A percentile compares a stretch with the other conserved stretches of the same genome.
phyloP scores from a whole-genome alignment of 2,329 filamentous ascomycete species.

The Scedosporium boydii region DNA sequence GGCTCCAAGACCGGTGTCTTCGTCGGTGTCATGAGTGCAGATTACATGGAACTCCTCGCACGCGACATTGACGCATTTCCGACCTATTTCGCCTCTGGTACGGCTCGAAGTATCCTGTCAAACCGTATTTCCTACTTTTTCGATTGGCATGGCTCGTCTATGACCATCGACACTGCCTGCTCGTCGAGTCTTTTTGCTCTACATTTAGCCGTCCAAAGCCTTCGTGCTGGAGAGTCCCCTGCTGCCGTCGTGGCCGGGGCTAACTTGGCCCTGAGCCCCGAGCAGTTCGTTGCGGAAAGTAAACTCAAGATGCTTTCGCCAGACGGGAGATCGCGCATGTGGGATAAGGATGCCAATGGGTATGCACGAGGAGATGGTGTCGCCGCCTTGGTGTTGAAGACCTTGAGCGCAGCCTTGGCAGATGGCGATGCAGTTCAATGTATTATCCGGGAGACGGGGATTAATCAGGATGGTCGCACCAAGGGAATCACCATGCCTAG shows the following conservation, averaged over 20 bases:
- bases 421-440: slow-evolving; percentile 29
- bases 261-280: slow-evolving; percentile 12
- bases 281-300: slow-evolving; percentile 15
- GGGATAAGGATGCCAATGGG: slow-evolving; percentile 24
- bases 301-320: slow-evolving; percentile 16
- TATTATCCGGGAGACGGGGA: slow-evolving; percentile 23
- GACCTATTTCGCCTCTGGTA: slow-evolving; percentile 35
- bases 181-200: slow-evolving; percentile 22
- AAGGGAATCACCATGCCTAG: slow-evolving; percentile 29
- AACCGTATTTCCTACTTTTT: slow-evolving; percentile 42
- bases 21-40: slow-evolving; percentile 14
- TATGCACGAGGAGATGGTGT: slow-evolving; percentile 37
- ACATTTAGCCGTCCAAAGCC: slow-evolving; percentile 21
- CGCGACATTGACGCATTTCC: slow-evolving; percentile 21
- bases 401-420: slow-evolving; percentile 27
- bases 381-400: slow-evolving; percentile 28
- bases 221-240: slow-evolving; percentile 20
- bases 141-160: slow-evolving; percentile 22
- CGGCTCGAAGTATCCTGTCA: slow-evolving; percentile 41
- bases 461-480: slow-evolving; percentile 28
- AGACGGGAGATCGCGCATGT: slow-evolving; percentile 22
- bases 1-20: slow-evolving; percentile 19
- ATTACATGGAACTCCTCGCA: slow-evolving; percentile 14
- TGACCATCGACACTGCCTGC: slow-evolving; percentile 27
- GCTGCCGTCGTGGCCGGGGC: slow-evolving; percentile 12